Evolutionary conservation across 768 basidiomycete species (phyloP).

Genomic region (Flagelloscypha sp.): DNA sequence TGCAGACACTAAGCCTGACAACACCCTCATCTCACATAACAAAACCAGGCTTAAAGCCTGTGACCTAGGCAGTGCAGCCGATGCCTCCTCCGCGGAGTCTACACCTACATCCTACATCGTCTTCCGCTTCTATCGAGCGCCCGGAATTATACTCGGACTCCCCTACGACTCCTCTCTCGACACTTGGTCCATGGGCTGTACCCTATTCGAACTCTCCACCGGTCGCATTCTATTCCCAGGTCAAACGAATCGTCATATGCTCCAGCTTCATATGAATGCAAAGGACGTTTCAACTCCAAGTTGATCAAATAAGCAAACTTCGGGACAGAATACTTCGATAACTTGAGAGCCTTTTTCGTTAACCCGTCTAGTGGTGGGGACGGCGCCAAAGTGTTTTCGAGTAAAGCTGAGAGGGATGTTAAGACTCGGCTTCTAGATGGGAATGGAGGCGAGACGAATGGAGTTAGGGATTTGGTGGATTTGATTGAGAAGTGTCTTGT

Average conservation of each 20-base stretch:
- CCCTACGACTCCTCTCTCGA: constrained; percentile 69
- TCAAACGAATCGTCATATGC: constrained; percentile 72
- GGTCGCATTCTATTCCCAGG: constrained; percentile 76
- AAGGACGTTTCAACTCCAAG: constrained; percentile 61
- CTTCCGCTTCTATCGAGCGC: constrained; percentile 94
- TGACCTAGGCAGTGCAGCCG: constrained; percentile 92
- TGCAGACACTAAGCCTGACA: constrained; percentile 75
- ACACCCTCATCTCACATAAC: too few species aligned
- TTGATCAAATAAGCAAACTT: constrained; percentile 66
- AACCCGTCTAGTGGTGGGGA: too few species aligned
- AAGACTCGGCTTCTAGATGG: too few species aligned
- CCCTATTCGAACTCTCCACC: constrained; percentile 63
- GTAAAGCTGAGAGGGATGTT: too few species aligned
- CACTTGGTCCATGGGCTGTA: constrained; percentile 72
- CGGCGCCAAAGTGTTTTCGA: too few species aligned
- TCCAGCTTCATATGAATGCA: constrained; percentile 69
- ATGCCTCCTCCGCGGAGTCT: constrained; percentile 91
- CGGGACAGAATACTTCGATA: constrained; percentile 64
- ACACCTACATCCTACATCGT: constrained; percentile 99
- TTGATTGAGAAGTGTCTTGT: too few species aligned
- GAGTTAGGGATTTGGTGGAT: too few species aligned
- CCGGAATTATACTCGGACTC: constrained; percentile 90
- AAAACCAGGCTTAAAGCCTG: constrained; percentile 89
- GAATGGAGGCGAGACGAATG: too few species aligned
- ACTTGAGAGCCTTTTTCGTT: constrained; percentile 59